Evolutionary conservation across 805 yeast genomes (phyloP), one percentile per base, ranked within the genome.

Genomic region (Saccharomycopsis sp.): DNA sequence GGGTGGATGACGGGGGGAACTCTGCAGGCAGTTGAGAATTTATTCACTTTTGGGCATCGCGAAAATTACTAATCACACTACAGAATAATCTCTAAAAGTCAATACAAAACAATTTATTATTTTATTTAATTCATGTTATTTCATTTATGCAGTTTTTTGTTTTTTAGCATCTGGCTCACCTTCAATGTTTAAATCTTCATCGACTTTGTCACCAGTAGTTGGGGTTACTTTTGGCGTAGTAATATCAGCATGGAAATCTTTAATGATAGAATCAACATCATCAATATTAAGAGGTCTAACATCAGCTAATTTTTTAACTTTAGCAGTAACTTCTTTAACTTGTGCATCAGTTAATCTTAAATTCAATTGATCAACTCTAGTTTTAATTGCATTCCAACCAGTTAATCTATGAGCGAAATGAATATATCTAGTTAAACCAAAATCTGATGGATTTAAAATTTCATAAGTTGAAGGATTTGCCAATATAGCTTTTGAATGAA

Each of bases 381-480:
- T 79, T 73, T 90, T 90, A 76, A 90, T 90, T 45, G 97, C 97
- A 67, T 90, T 93, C 98, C 98, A 90, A 51, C 98, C 98, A 11
- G 98, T 90, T 60, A 90, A 75, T 62, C 97, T 81, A 76, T 90
- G 90, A 57, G 97, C 97, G 64, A 90, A 93, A 67, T 93, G 98
- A 62, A 90, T 90, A 66, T 90, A 90, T 63, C 98, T 80, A 45
- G 95, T 81, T 62, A 90, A 77, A 63, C 98, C 98, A 60, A 90
- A 90, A 68, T 90, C 98, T 23, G 83, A 70, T 46, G 98, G 98
- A 63, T 84, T 84, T 63, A 90, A 75, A 60, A 90, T 90, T 73
- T 90, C 98, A 66, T 90, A 90, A n/a, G 97, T 93, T 38, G 96
- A 87, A 52, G 98, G 98, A 70, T 90, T 93, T 48, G 98, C 98